Conservation (phyloP, 257 asterid species). For the Orobanche coerulescens region DNA sequence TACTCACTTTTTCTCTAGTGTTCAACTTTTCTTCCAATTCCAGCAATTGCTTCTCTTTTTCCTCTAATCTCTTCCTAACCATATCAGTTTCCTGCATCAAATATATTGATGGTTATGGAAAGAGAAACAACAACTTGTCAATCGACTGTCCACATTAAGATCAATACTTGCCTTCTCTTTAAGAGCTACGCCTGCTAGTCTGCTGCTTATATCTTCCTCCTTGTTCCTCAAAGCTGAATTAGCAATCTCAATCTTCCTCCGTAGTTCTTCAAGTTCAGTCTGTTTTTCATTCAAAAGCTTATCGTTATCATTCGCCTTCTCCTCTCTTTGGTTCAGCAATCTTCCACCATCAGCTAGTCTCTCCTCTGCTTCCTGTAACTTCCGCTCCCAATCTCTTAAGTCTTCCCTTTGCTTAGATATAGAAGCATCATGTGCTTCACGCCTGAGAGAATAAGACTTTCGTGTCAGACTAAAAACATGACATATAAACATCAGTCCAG, state of each 20-base stretch:
- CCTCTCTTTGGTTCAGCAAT: conserved; percentile 89
- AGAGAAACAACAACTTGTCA: background rate
- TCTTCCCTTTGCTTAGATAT: conserved; percentile 85
- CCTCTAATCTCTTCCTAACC: conserved; percentile 44
- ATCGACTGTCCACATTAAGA: conserved; percentile 4
- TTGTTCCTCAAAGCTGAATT: conserved; percentile 54
- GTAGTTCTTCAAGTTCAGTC: conserved; percentile 59
- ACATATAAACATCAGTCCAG: background rate
- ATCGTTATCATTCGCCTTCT: conserved; percentile 77
- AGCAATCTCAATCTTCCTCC: conserved; percentile 56
- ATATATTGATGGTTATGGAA: conserved; percentile 14
- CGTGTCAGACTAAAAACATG: conserved; percentile 19
- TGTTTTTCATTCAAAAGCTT: conserved; percentile 57
- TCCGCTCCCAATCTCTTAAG: conserved; percentile 79
- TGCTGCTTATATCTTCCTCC: conserved; percentile 68
- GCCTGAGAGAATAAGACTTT: conserved; percentile 36
- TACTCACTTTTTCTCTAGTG: conserved; percentile 63
- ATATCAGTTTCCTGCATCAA: conserved; percentile 73
- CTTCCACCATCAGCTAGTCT: conserved; percentile 75
- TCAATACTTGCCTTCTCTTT: conserved; percentile 65
- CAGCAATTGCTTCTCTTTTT: conserved; percentile 58
- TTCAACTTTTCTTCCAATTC: conserved; percentile 71
- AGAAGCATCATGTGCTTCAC: conserved; percentile 53
- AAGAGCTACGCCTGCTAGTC: conserved; percentile 41
- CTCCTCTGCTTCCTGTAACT: conserved; percentile 77